Conservation (phyloP, 179 eudicot species). For the Pouteria campechiana region DNA sequence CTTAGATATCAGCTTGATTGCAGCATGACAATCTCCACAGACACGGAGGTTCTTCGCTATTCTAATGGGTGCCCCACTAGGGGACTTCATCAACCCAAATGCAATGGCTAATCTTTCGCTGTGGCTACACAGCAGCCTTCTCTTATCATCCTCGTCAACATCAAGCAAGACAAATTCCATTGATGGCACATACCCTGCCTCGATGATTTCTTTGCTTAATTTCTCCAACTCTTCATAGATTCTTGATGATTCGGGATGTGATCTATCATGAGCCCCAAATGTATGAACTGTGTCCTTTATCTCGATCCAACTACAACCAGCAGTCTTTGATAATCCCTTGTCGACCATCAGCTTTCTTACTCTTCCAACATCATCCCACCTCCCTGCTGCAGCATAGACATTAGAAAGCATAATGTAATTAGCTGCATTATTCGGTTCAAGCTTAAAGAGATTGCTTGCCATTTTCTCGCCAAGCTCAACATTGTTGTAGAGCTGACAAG, state of each 20-base stretch:
- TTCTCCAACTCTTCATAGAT: conserved; percentile 25
- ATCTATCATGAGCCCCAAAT: conserved; percentile 4
- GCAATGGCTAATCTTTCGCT: conserved; percentile 53
- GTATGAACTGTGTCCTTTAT: conserved; percentile 5
- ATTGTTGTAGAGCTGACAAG: conserved; percentile 8
- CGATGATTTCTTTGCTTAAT: conserved; percentile 33
- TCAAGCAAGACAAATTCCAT: conserved; percentile 44
- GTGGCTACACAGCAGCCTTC: conserved; percentile 31
- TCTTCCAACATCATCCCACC: conserved; percentile 10
- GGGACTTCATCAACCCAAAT: conserved; percentile 41
- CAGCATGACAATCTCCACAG: conserved; percentile 41
- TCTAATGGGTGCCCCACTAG: conserved; percentile 29
- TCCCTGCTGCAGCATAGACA: conserved; percentile 4
- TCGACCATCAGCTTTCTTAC: conserved; percentile 8
- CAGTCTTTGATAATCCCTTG: conserved; percentile 4
- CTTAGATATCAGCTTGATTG: conserved; percentile 37
- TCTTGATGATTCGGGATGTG: conserved; percentile 23
- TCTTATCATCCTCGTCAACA: conserved; percentile 35
- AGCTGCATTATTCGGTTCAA: conserved; percentile 8
- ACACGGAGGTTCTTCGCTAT: conserved; percentile 43
- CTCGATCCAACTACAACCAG: conserved; percentile 14
- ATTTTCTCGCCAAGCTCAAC: conserved; percentile 8
- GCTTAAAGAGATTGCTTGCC: conserved; percentile 4
- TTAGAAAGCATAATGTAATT: conserved; percentile 8
- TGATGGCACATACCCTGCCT: conserved; percentile 37